Conservation (phyloP, 108 stramenopile species). For the Fistulifera solaris region DNA sequence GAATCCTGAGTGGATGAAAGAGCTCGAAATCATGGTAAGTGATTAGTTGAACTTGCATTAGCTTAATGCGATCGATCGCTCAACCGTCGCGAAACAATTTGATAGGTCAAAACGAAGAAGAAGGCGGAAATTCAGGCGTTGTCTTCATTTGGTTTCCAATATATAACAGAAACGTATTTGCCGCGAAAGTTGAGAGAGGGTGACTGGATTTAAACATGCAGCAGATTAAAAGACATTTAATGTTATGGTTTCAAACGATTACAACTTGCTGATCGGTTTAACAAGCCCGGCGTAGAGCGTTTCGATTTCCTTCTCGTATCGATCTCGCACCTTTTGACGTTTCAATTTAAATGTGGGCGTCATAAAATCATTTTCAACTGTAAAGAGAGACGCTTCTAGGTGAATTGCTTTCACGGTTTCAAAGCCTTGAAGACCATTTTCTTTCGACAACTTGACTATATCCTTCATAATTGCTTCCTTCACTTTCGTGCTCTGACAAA, state of each 20-base stretch:
- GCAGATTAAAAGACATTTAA: not conserved
- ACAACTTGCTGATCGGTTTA: constrained; percentile 46
- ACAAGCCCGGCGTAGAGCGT: constrained; percentile 64
- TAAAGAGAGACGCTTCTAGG: constrained; percentile 68
- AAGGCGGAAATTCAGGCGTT: constrained; percentile 98
- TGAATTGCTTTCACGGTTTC: constrained; percentile 80
- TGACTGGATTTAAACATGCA: constrained; percentile 78
- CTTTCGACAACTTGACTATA: constrained; percentile 47
- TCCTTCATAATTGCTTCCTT: constrained; percentile 50
- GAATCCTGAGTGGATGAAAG: constrained; percentile 93
- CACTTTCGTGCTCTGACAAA: constrained; percentile 61
- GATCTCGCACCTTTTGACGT: constrained; percentile 61
- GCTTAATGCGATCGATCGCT: no score
- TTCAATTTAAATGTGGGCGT: constrained; percentile 97
- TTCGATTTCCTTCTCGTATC: constrained; percentile 72
- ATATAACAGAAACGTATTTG: constrained; percentile 91
- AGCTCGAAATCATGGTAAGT: constrained; percentile 86
- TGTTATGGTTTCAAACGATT: constrained; percentile 8
- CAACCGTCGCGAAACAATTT: not conserved
- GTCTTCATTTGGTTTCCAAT: constrained; percentile 95
- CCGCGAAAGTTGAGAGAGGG: constrained; percentile 88
- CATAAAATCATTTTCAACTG: constrained; percentile 73
- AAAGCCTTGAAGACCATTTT: constrained; percentile 82
- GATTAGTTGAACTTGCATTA: not conserved
- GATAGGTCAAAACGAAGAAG: constrained; percentile 84